A percentile compares a stretch with the other conserved stretches of the same genome.
Conservation (phyloP, 2,329 filamentous ascomycete genomes). For the Aspergillus calidoustus region DNA sequence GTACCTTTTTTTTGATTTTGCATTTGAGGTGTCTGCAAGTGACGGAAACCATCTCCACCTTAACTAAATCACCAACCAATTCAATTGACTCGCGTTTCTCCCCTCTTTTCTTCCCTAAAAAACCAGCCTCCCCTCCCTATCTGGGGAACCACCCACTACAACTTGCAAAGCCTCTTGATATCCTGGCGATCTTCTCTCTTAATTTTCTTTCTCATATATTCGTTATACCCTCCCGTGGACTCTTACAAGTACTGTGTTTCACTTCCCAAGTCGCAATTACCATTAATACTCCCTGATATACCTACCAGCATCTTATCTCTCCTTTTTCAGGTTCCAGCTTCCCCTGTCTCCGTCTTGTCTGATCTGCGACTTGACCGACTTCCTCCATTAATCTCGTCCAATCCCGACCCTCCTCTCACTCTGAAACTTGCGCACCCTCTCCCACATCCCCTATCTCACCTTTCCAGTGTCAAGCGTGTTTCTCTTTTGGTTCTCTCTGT, state of each 20-base stretch:
- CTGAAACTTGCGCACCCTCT: slow-evolving; percentile 10
- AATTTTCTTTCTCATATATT: neutral
- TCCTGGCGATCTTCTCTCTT: slow-evolving; percentile 3
- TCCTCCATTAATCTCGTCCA: neutral
- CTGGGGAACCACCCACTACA: slow-evolving; percentile 9
- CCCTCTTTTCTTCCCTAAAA: slow-evolving; percentile 19
- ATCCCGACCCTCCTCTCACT: slow-evolving; percentile 5
- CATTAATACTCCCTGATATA: slow-evolving; percentile 19
- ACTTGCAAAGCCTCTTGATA: neutral
- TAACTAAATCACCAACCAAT: slow-evolving; percentile 4
- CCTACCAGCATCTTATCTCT: slow-evolving; percentile 8
- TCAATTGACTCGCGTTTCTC: slow-evolving; percentile 8
- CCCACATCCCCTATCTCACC: neutral
- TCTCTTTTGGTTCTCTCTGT: neutral
- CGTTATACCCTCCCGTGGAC: neutral
- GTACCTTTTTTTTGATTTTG: neutral
- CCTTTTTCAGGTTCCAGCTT: neutral
- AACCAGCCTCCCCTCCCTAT: slow-evolving; percentile 12
- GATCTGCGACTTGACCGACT: slow-evolving; percentile 11
- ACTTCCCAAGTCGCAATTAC: slow-evolving; percentile 12
- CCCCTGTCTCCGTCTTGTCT: slow-evolving; percentile 4
- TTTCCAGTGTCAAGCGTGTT: neutral
- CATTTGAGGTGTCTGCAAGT: slow-evolving; percentile 15
- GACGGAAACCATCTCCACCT: slow-evolving; percentile 22
- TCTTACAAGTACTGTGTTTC: slow-evolving; percentile 6